A percentile compares a stretch with the other conserved stretches of the same genome.
Evolutionary conservation across 2,329 filamentous ascomycete genomes (phyloP).

Genomic region (Apiospora koreana): DNA sequence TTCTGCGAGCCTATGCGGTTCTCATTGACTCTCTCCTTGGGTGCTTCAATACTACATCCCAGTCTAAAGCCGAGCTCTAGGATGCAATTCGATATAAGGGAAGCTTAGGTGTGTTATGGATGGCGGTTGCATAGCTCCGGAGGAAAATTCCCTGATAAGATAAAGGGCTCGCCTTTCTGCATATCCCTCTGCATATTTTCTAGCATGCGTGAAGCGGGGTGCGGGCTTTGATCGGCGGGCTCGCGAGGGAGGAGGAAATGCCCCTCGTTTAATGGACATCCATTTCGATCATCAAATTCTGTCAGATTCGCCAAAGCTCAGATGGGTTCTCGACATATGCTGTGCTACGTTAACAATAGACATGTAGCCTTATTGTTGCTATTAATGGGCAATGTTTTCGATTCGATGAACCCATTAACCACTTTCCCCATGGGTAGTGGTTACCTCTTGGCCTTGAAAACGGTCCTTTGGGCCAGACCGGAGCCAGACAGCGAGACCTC

Average conservation of each 20-base stretch:
- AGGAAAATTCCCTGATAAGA: neutral
- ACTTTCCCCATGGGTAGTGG: neutral
- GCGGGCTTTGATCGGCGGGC: neutral
- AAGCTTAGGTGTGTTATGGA: neutral
- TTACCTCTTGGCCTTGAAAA: neutral
- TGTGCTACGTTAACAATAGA: neutral
- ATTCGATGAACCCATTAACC: neutral
- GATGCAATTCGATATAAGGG: too few relatives aligned
- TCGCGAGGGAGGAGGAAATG: neutral
- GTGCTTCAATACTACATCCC: neutral
- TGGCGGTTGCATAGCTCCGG: neutral
- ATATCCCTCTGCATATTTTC: neutral
- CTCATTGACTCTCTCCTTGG: neutral
- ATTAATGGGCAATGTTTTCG: neutral
- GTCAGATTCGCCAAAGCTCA: neutral
- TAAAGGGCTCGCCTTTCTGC: neutral
- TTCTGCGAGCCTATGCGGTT: neutral
- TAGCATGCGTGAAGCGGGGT: neutral
- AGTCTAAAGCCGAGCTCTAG: conserved; percentile 12
- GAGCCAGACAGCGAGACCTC: too few relatives aligned
- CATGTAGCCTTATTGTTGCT: neutral
- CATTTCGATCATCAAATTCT: neutral
- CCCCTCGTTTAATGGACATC: conserved; percentile 1
- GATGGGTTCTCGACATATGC: neutral
- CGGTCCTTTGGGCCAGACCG: neutral